A percentile compares a stretch with the other conserved stretches of the same genome.
phyloP scores from a whole-genome alignment of 2,329 filamentous ascomycete genomes.

The Pyrenophora tritici-repentis region DNA sequence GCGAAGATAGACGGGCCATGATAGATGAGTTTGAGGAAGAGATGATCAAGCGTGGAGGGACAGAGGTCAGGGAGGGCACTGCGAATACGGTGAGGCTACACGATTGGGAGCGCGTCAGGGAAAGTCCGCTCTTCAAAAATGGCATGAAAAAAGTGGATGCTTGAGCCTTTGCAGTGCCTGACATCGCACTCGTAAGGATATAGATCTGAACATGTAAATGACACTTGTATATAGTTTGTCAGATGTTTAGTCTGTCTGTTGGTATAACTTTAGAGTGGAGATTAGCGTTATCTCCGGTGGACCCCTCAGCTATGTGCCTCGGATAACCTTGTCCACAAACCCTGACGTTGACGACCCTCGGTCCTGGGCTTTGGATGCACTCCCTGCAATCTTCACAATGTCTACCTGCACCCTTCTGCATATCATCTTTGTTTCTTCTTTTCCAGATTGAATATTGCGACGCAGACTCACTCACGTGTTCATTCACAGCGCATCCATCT shows the following conservation, averaged over 20 bases:
- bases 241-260: no score
- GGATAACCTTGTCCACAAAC: constrained; percentile 16
- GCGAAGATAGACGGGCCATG: constrained; percentile 29
- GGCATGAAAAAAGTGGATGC: constrained; percentile 27
- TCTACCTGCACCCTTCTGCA: no score
- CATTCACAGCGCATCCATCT: not conserved
- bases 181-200: no score
- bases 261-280: no score
- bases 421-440: not conserved
- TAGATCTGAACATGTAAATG: not conserved
- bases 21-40: constrained; percentile 52
- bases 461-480: not conserved
- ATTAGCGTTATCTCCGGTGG: not conserved
- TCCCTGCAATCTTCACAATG: no score
- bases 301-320: constrained; percentile 23
- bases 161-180: not conserved
- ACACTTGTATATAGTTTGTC: no score
- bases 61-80: constrained; percentile 40
- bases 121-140: constrained; percentile 41
- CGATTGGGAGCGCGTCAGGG: constrained; percentile 45
- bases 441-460: not conserved
- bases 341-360: constrained; percentile 17
- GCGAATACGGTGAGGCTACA: constrained; percentile 44
- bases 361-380: constrained; percentile 4
- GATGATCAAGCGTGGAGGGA: constrained; percentile 47